A percentile compares a stretch with the other conserved stretches of the same genome.
phyloP scores from a whole-genome alignment of 2,329 filamentous ascomycete genomes.

The Aspergillus alliaceus region DNA sequence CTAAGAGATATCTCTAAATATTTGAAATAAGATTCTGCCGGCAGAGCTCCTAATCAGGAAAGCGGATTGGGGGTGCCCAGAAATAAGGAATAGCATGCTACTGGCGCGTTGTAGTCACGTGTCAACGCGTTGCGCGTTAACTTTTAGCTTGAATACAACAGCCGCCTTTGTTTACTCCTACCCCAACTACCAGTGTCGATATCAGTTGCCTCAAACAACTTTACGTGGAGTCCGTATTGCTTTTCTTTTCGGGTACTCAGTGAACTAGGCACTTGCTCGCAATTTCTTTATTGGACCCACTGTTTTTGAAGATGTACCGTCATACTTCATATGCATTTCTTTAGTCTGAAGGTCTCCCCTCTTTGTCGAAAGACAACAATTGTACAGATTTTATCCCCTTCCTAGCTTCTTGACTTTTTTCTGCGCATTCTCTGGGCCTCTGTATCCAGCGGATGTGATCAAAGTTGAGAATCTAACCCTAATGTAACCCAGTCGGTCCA shows the following conservation, averaged over 20 bases:
- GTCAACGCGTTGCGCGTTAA: constrained; percentile 10
- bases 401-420: constrained; percentile 74
- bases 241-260: background rate
- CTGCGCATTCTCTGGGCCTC: constrained; percentile 55
- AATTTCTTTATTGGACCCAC: constrained; percentile 16
- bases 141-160: background rate
- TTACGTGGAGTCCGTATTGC: constrained; percentile 1
- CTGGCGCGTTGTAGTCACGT: constrained; percentile 4
- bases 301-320: constrained; percentile 14
- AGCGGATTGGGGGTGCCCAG: too few species aligned
- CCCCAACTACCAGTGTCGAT: constrained; percentile 7
- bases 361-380: constrained; percentile 34
- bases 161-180: background rate
- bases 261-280: constrained; percentile 4
- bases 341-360: constrained; percentile 33
- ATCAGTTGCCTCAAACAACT: constrained; percentile 9
- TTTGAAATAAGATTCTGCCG: too few species aligned
- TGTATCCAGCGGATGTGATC: constrained; percentile 56
- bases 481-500: constrained; percentile 67
- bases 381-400: constrained; percentile 69
- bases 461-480: constrained; percentile 94
- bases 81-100: too few species aligned
- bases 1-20: too few species aligned
- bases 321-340: constrained; percentile 6
- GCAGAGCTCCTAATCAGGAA: too few species aligned